phyloP scores from a whole-genome alignment of 2,329 filamentous ascomycete genomes.

The Colletotrichum echinochloae region DNA sequence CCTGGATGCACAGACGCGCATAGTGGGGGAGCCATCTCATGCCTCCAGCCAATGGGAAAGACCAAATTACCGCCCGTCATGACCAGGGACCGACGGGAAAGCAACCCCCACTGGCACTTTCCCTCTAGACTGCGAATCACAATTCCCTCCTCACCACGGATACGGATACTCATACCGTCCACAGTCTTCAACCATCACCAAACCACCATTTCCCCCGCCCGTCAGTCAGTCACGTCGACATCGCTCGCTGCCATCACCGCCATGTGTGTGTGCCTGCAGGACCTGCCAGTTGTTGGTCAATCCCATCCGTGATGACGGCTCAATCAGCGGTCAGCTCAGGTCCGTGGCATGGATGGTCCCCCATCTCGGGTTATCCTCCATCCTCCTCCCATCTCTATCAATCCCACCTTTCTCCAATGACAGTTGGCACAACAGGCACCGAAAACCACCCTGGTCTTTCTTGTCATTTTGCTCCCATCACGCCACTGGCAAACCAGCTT shows the following conservation, averaged over 20 bases:
- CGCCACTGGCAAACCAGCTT: conserved; percentile 11
- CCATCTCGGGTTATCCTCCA: conserved; percentile 3
- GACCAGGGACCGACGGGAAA: conserved; percentile 22
- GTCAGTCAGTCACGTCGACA: conserved; percentile 31
- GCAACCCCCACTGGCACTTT: conserved; percentile 31
- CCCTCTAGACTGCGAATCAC: conserved; percentile 25
- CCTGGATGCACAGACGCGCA: conserved; percentile 19
- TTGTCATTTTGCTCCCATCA: conserved; percentile 6
- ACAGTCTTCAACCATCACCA: conserved; percentile 15
- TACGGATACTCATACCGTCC: not conserved
- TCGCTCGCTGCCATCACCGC: conserved; percentile 27
- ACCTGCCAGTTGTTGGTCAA: conserved; percentile 33
- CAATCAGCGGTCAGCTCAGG: conserved; percentile 13
- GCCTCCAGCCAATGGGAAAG: conserved; percentile 43
- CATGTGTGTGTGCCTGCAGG: conserved; percentile 29
- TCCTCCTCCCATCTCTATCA: not conserved
- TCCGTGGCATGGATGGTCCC: conserved; percentile 1
- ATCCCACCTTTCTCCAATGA: conserved; percentile 20
- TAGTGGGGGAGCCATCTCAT: not conserved
- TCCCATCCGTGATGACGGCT: conserved; percentile 24
- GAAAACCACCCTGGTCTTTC: conserved; percentile 5
- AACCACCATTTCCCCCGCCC: conserved; percentile 29
- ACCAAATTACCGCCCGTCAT: conserved; percentile 46
- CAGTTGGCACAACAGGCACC: not conserved
- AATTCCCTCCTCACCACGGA: conserved; percentile 1